phyloP scores from a whole-genome alignment of 495 filamentous ascomycete genomes.

The Pyrenula massariospora region DNA sequence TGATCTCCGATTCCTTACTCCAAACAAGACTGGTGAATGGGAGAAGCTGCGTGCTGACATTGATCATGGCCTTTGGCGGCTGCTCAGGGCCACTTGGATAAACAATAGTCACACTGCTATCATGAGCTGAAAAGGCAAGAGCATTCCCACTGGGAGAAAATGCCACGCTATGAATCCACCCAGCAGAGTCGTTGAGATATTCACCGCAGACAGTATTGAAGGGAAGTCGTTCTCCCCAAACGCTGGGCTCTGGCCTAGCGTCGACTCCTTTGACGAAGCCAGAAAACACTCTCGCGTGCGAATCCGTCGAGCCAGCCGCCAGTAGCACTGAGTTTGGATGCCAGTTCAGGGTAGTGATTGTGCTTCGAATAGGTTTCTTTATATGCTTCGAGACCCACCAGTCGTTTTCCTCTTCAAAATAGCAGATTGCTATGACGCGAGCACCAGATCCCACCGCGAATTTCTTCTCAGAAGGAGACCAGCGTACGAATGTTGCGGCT shows the following conservation, averaged over 20 bases:
- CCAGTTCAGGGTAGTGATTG: slow-evolving; percentile 87
- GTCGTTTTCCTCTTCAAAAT: slow-evolving; percentile 97
- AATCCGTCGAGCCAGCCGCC: slow-evolving; percentile 88
- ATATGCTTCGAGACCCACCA: slow-evolving; percentile 99
- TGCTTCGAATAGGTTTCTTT: slow-evolving; percentile 95
- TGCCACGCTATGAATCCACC: slow-evolving; percentile 84
- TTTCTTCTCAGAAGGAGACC: slow-evolving; percentile 93
- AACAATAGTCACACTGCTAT: slow-evolving; percentile 90
- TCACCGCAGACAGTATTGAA: slow-evolving; percentile 98
- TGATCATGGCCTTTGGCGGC: slow-evolving; percentile 77
- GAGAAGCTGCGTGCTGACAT: slow-evolving; percentile 75
- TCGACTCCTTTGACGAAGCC: slow-evolving; percentile 94
- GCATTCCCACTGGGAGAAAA: slow-evolving; percentile 89
- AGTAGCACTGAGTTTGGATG: slow-evolving; percentile 94
- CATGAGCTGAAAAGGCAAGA: slow-evolving; percentile 84
- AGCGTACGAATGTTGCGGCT: slow-evolving; percentile 91
- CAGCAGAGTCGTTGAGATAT: slow-evolving; percentile 86
- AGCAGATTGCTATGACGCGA: slow-evolving; percentile 91
- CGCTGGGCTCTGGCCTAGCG: slow-evolving; percentile 70
- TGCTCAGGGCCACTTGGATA: slow-evolving; percentile 90
- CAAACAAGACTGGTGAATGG: slow-evolving; percentile 88
- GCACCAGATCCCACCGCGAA: slow-evolving; percentile 96
- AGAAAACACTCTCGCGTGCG: slow-evolving; percentile 93
- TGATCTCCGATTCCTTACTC: slow-evolving; percentile 86
- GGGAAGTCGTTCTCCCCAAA: slow-evolving; percentile 89